Percentiles rank a stretch among this genome's conserved stretches.
phyloP scores from a whole-genome alignment of 2,329 filamentous ascomycete species.

The Diaporthe ilicicola region DNA sequence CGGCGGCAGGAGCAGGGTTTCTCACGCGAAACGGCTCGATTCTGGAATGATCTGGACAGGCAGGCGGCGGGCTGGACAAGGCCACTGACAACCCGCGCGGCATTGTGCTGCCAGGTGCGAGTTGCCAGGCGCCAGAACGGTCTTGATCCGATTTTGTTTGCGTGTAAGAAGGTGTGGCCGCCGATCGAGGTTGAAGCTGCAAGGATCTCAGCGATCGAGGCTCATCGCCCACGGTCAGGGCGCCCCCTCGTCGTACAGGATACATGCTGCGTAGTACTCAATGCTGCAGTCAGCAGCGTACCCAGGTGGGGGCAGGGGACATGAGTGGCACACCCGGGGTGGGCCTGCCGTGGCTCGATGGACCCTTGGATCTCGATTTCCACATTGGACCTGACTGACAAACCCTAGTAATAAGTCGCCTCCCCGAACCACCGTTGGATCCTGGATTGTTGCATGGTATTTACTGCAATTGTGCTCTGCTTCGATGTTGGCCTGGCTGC shows the following conservation, averaged over 20 bases:
- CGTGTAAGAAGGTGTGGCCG: background rate
- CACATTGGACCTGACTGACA: background rate
- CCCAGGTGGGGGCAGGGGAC: background rate
- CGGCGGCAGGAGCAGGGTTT: background rate
- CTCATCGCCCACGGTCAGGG: background rate
- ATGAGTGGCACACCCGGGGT: background rate
- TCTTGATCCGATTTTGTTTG: conserved; percentile 8
- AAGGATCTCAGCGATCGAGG: background rate
- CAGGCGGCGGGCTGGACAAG: background rate
- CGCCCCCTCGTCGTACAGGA: background rate
- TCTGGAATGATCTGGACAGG: conserved; percentile 9
- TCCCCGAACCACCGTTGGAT: no score
- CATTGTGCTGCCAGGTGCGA: background rate
- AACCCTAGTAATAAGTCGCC: no score
- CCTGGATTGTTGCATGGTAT: no score
- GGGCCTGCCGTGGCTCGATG: background rate
- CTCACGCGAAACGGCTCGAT: background rate
- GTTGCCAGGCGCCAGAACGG: conserved; percentile 13
- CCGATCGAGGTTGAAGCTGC: background rate
- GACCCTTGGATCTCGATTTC: background rate
- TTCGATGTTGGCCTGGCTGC: no score
- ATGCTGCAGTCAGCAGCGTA: no score
- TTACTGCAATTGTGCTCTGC: no score
- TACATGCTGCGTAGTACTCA: background rate
- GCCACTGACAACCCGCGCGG: background rate